Conservation (phyloP, 2,329 filamentous ascomycete species). For the Sclerotinia sclerotiorum region DNA sequence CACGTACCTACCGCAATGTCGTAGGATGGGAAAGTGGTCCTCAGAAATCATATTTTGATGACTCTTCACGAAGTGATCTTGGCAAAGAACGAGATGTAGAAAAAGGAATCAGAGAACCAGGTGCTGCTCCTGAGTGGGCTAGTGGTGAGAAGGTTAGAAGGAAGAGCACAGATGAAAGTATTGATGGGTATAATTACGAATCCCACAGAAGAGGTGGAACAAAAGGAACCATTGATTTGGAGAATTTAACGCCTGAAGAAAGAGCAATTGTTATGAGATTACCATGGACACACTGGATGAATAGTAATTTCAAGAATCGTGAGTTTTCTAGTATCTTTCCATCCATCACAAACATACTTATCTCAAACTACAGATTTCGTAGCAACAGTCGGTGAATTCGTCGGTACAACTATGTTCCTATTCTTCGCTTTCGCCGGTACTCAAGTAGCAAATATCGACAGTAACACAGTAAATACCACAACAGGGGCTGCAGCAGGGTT, state of each 20-base stretch:
- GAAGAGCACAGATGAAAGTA: constrained; percentile 27
- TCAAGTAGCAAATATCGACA: constrained; percentile 38
- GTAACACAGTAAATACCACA: not conserved
- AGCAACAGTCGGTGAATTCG: constrained; percentile 37
- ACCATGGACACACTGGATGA: constrained; percentile 50
- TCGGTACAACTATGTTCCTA: constrained; percentile 42
- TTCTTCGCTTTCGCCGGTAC: constrained; percentile 42
- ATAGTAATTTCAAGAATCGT: constrained; percentile 48
- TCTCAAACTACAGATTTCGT: constrained; percentile 32
- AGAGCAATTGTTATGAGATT: constrained; percentile 47
- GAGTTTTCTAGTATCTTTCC: constrained; percentile 1
- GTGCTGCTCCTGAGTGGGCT: not conserved
- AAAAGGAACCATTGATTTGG: constrained; percentile 42
- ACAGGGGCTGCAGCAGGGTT: constrained; percentile 16
- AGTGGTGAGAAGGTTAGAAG: constrained; percentile 24
- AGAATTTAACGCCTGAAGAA: constrained; percentile 44
- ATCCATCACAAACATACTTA: not conserved
- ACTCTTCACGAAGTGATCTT: constrained; percentile 24
- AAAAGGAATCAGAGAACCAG: constrained; percentile 2
- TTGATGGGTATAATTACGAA: constrained; percentile 37
- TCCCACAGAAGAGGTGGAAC: constrained; percentile 19
- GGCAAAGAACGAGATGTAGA: constrained; percentile 31
- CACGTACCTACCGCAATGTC: constrained; percentile 33
- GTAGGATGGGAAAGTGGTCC: constrained; percentile 24
- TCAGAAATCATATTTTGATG: constrained; percentile 34